Evolutionary conservation across 2,329 filamentous ascomycete genomes (phyloP).

Genomic region (Trichoderma sp.): DNA sequence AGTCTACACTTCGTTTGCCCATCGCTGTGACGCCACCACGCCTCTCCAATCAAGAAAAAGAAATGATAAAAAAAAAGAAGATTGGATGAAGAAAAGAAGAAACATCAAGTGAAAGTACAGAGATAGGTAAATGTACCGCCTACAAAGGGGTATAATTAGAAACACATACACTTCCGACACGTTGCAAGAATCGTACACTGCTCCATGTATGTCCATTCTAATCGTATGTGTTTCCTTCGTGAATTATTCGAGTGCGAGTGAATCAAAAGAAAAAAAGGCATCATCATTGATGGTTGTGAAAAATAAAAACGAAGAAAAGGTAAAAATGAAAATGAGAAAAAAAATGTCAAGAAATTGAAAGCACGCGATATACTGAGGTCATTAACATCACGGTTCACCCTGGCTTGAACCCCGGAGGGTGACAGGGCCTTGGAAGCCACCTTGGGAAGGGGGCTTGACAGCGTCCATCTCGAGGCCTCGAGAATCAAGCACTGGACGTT

Average conservation of each 20-base stretch:
- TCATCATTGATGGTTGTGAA: not conserved
- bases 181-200: slow-evolving; percentile 17
- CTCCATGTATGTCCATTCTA: slow-evolving; percentile 14
- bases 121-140: slow-evolving; percentile 3
- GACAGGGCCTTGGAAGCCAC: slow-evolving; percentile 54
- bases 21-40: slow-evolving; percentile 9
- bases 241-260: not conserved
- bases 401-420: slow-evolving; percentile 41
- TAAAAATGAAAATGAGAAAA: not conserved
- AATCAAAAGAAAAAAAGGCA: not conserved
- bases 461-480: slow-evolving; percentile 72
- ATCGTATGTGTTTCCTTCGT: slow-evolving; percentile 7
- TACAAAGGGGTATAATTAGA: slow-evolving; percentile 14
- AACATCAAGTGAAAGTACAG: not conserved
- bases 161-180: slow-evolving; percentile 19
- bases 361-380: slow-evolving; percentile 5
- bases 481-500: slow-evolving; percentile 47
- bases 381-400: slow-evolving; percentile 19
- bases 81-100: not conserved
- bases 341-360: not conserved
- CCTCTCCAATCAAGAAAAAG: not conserved
- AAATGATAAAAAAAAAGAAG: not conserved
- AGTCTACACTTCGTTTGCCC: slow-evolving; percentile 18
- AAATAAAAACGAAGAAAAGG: not conserved
- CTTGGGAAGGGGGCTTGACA: slow-evolving; percentile 41